Percentiles rank a stretch among this genome's conserved stretches.
These are phyloP conservation scores for Porpolomopsis calyptriformis DNA, from an alignment of 768 basidiomycete genomes.

Conservation along the genomic window DNA sequence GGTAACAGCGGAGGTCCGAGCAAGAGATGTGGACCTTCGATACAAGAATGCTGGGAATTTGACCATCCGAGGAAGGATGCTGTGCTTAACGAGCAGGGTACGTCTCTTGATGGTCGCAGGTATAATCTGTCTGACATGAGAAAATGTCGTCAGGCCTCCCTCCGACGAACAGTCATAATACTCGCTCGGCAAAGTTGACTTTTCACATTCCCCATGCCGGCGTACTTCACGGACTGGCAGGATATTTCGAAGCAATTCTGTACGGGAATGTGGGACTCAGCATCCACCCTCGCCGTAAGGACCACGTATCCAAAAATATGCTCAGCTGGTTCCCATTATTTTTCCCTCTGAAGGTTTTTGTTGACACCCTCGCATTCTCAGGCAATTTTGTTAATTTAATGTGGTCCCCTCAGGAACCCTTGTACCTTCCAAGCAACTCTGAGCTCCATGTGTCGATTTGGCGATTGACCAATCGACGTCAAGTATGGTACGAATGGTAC, in stretches of 20 bases:
- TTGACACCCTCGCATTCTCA: constrained; percentile 16
- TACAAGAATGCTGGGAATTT: constrained; percentile 98
- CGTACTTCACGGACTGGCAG: constrained; percentile 86
- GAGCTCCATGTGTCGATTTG: constrained; percentile 91
- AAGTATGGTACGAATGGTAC: constrained; percentile 99
- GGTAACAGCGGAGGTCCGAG: constrained; percentile 53
- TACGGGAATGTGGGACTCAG: constrained; percentile 87
- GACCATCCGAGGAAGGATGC: constrained; percentile 83
- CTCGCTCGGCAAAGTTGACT: constrained; percentile 70
- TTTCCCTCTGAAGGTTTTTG: constrained; percentile 85
- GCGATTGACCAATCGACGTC: constrained; percentile 80
- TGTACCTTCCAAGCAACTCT: constrained; percentile 86
- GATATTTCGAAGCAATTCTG: constrained; percentile 92
- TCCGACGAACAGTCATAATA: constrained; percentile 93
- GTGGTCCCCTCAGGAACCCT: constrained; percentile 53
- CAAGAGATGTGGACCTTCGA: constrained; percentile 65
- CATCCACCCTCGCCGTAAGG: constrained; percentile 85
- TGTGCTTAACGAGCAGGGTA: constrained; percentile 63
- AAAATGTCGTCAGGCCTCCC: constrained; percentile 57
- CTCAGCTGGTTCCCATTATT: constrained; percentile 98
- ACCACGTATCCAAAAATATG: constrained; percentile 88
- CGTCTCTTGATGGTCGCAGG: constrained; percentile 4
- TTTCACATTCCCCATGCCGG: constrained; percentile 96
- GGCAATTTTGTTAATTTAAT: constrained; percentile 6
- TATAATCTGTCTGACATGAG: not conserved